Percentiles rank a stretch among this genome's conserved stretches.
Evolutionary conservation across 2,329 filamentous ascomycete species (phyloP).

Genomic region (Penicillium brasilianum): DNA sequence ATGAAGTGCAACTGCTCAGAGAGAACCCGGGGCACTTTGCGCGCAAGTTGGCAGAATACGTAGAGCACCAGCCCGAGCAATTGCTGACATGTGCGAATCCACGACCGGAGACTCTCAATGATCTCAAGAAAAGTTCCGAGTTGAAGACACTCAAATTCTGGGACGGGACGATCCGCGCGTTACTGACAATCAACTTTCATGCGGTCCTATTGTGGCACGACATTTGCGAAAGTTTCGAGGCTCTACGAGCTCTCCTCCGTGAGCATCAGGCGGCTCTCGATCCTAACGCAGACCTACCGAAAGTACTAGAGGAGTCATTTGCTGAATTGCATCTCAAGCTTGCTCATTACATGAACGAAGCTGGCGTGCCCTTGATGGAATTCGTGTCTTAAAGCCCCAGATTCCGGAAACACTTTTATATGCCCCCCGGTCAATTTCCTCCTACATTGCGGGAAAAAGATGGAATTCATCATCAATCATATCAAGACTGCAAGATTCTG

Average conservation of each 20-base stretch:
- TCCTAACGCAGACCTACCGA: background rate
- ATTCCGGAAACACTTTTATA: background rate
- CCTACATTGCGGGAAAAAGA: background rate
- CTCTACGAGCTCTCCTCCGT: background rate
- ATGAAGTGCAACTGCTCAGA: background rate
- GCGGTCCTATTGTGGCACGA: background rate
- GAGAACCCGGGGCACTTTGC: background rate
- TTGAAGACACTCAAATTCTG: background rate
- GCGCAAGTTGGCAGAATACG: background rate
- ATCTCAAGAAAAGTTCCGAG: background rate
- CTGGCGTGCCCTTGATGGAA: background rate
- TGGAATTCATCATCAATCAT: background rate
- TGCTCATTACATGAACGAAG: background rate
- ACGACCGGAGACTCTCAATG: background rate
- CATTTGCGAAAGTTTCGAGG: background rate
- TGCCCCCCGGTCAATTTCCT: too few relatives aligned
- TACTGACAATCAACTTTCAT: background rate
- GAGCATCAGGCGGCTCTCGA: background rate
- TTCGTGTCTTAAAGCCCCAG: background rate
- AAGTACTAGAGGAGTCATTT: background rate
- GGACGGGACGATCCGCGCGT: background rate
- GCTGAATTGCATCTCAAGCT: background rate
- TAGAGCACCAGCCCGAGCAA: background rate
- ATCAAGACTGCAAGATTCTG: background rate
- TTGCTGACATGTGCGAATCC: background rate